These are phyloP conservation scores for Botrytis medusae DNA, from an alignment of 2,329 filamentous ascomycete species.

Conservation along the genomic window DNA sequence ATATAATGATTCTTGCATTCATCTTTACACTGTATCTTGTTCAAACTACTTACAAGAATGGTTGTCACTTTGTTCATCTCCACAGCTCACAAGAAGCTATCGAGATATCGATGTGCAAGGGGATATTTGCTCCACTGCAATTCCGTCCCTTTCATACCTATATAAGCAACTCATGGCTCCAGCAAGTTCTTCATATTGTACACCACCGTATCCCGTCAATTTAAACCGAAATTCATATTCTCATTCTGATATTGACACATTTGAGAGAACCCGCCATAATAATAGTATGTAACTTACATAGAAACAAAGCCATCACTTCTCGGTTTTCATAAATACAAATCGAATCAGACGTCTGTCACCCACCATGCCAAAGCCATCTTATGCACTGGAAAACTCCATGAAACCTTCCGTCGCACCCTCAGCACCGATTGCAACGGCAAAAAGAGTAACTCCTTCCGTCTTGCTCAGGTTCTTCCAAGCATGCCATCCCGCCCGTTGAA, in stretches of 20 bases:
- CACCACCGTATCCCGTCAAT: neutral
- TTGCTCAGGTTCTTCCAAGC: constrained; percentile 40
- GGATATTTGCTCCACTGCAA: neutral
- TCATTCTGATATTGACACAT: neutral
- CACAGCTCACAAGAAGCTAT: neutral
- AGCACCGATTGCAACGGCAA: constrained; percentile 24
- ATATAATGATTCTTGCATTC: neutral
- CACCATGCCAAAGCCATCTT: neutral
- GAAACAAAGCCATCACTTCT: neutral
- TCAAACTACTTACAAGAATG: neutral
- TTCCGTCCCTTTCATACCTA: neutral
- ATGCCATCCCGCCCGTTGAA: constrained; percentile 47
- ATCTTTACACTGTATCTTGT: neutral
- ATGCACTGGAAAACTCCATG: neutral
- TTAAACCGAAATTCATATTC: neutral
- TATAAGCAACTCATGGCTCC: neutral
- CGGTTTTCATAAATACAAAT: neutral
- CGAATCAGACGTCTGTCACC: no score
- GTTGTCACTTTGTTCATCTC: neutral
- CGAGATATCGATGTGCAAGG: neutral
- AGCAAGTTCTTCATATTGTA: neutral
- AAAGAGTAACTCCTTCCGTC: constrained; percentile 26
- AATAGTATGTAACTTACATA: neutral
- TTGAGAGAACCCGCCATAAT: neutral
- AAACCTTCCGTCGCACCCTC: constrained; percentile 19